Percentiles rank a stretch among this genome's conserved stretches.
phyloP scores from a whole-genome alignment of 352 stramenopile species.

The Phytophthora cryptogea region DNA sequence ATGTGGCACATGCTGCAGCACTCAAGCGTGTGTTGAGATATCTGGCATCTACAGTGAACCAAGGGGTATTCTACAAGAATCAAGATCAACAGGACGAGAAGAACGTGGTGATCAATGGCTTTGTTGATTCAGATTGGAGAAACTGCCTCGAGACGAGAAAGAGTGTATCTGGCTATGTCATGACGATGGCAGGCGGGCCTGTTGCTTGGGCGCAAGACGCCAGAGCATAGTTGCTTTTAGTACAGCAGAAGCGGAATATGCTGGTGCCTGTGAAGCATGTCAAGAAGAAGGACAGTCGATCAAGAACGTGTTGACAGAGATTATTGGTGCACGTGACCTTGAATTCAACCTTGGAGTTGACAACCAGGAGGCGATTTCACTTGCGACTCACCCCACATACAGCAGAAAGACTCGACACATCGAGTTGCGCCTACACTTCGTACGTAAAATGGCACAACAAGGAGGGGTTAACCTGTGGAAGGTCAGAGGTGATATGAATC shows the following conservation, averaged over 20 bases:
- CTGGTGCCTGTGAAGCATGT: slow-evolving; percentile 7
- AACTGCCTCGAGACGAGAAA: slow-evolving; percentile 13
- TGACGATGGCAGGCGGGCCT: slow-evolving; percentile 1
- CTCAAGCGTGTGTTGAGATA: slow-evolving; percentile 5
- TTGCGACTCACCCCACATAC: too few species aligned
- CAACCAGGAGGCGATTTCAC: slow-evolving; percentile 1
- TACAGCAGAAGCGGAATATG: slow-evolving; percentile 13
- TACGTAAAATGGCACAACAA: too few species aligned
- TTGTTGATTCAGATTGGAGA: slow-evolving; percentile 6
- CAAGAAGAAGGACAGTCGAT: slow-evolving; percentile 1
- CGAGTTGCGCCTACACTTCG: too few species aligned
- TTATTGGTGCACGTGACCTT: too few species aligned
- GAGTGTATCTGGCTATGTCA: slow-evolving; percentile 2
- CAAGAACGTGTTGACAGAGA: slow-evolving; percentile 1
- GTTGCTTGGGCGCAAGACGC: slow-evolving; percentile 4
- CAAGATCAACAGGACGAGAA: not conserved
- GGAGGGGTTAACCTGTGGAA: too few species aligned
- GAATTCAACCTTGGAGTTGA: slow-evolving; percentile 4
- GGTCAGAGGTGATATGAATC: too few species aligned
- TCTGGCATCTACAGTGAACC: not conserved
- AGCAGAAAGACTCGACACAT: too few species aligned
- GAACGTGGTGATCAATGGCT: not conserved
- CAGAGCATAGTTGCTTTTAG: not conserved
- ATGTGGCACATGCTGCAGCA: slow-evolving; percentile 2
- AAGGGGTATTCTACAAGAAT: slow-evolving; percentile 6